Conservation (phyloP, 345 rosid species). For the Citrus glauca region DNA sequence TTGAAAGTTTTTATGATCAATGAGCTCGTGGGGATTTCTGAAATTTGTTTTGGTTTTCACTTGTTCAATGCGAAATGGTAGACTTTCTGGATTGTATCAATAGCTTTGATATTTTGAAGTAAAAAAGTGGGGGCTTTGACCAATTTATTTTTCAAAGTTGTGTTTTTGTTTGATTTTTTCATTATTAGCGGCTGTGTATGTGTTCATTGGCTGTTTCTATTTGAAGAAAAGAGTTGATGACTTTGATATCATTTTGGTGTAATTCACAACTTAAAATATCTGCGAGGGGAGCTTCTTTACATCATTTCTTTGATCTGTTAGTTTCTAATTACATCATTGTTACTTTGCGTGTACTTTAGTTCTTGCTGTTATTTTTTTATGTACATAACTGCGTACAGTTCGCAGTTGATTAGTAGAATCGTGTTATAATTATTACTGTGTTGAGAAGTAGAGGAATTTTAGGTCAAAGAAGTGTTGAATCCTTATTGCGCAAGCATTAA, state of each 20-base stretch:
- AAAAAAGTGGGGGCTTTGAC: constrained; percentile 29
- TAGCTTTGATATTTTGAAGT: constrained; percentile 8
- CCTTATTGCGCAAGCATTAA: background rate
- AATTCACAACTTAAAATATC: constrained; percentile 5
- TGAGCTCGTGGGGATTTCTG: constrained; percentile 11
- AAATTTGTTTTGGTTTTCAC: background rate
- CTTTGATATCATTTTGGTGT: constrained; percentile 14
- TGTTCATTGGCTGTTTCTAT: constrained; percentile 11
- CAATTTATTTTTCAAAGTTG: constrained; percentile 11
- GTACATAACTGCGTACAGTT: background rate
- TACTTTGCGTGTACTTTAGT: background rate
- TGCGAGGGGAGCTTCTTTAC: constrained; percentile 17
- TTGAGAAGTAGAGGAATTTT: constrained; percentile 14
- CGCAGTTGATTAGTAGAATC: background rate
- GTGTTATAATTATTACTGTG: background rate
- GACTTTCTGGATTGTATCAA: constrained; percentile 29
- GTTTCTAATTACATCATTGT: constrained; percentile 3
- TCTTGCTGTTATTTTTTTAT: constrained; percentile 1
- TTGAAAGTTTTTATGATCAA: constrained; percentile 15
- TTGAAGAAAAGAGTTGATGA: constrained; percentile 5
- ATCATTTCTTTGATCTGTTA: constrained; percentile 26
- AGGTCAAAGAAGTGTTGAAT: background rate
- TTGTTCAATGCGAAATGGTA: constrained; percentile 27
- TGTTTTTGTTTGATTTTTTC: constrained; percentile 20
- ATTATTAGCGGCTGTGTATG: constrained; percentile 7